Evolutionary conservation across 768 basidiomycete species (phyloP), one percentile per base, ranked within the genome.

Genomic region (Lactarius tabidus): DNA sequence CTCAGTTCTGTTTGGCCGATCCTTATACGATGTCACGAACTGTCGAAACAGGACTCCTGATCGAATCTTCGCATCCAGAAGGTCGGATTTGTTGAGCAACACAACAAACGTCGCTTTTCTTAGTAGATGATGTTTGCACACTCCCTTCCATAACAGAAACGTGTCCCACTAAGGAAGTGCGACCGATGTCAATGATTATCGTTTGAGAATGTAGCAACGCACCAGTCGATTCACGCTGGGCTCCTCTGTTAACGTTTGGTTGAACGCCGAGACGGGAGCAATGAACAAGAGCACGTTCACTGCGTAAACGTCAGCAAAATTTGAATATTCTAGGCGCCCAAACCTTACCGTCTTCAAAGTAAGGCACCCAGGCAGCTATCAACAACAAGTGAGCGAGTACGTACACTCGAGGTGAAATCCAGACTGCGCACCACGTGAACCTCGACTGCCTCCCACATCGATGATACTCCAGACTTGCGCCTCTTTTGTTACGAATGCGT

Each of bases 251-350:
- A 88, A 77, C n/a, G 79, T 77, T 73, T 87, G 83, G 71, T 87
- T 83, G 73, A 88, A 89, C 4, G 82, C 84, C 61, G 78, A 85
- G 70, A 88, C 79, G 0, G 88, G 85, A 2, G 84, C 86, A 5
- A 89, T 74, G 72, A 89, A 90, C 28, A 90, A 84, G 63, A 89
- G 83, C 12, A 83, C 81, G 67, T 85, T 83, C 52, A 87, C 86
- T 85, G 60, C 26, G 41, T 8, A 20, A 2, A 57, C 18, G 8
- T 54, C 62, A 58, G 52, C 23, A 8, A 17, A 45, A 39, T 31
- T 43, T 6, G 53, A 57, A n/a, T 33, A n/a, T 17, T 36, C 20
- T 48, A 18, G 31, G 20, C 26, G n/a, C 33, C 28, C 23, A 6
- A 18, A 33, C 5, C 77, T 56, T 58, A 86, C 85, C 83, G 71